Base-by-base conservation (phyloP, 2,329 filamentous ascomycete genomes). In the Ciborinia camelliae region DNA sequence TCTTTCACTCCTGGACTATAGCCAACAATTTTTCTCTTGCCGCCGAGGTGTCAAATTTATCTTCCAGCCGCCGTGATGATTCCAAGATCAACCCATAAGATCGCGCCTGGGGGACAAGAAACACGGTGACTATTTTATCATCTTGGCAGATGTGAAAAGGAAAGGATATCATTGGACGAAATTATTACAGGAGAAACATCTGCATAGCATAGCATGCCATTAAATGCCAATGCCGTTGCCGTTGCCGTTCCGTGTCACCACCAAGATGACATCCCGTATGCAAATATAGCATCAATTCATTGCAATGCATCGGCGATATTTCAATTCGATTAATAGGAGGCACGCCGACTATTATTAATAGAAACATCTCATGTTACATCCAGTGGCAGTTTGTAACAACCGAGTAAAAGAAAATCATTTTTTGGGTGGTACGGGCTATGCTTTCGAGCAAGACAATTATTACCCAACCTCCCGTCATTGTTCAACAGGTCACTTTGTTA, bases 41-140 rank as follows among this genome's bases (percentile, higher is more conserved):
- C 54, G 54, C 54, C 37, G 26, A 57, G 41, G 26, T 32, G 26
- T 43, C 26, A 45, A 32, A 57, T 57, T 57, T 53, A 20, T 39
- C 54, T n/a, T 57, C 28, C 12, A 58, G 55, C 55, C 55, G 55
- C 41, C 41, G 41, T 47, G 41, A 45, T 57, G n/a, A n/a, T n/a
- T n/a, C 18, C 39, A 43, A 43, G 39, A 35, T 26, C 20, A 26
- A 58, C 55, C 55, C 47, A 45, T 58, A 35, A 47, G 20, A 58
- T 30, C 28, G 14, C 55, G n/a, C 12, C 20, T 35, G 35, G 28
- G 26, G 41, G 26, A 57, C 54, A 23, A 28, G 20, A 58, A 58
- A 58, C 54, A 45, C 28, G 37, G 51, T 14, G 51, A 54, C 32
- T 37, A 54, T 37, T 37, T 53, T 37, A 35, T 20, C 20, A 37